Evolutionary conservation across 371 early-diverging fungal species (phyloP), one percentile per base, ranked within the genome.

Genomic region (Mortierella sp.): DNA sequence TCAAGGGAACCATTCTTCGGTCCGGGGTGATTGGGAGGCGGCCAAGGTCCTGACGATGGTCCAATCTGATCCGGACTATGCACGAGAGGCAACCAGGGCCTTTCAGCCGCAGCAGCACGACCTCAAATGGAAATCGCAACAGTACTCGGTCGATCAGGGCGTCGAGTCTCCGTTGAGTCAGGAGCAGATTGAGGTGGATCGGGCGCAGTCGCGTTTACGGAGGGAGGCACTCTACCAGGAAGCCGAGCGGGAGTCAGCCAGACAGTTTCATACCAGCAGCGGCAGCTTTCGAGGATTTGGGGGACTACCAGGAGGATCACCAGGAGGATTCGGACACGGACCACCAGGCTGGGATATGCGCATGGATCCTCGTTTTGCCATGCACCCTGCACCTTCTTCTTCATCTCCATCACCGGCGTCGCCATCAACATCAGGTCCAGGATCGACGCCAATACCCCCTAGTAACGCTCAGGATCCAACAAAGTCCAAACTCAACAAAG

Each of bases 21-120:
- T 73, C 10, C 53, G 53, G 1, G 74, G 74, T 3, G 70, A 70
- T 64, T 80, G 81, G 81, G 81, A 80, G 1, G 24, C 41, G 0
- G 22, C n/a, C 41, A 44, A 43, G 10, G 68, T 77, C 37, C n/a
- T 13, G 47, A 80, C 81, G 1, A 43, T 53, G 69, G 50, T 79
- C 44, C 74, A 40, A 43, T 43, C 19, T 6, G 61, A 61, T 10
- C 34, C 61, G 14, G 37, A 61, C 19, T 34, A 34, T 34, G 34
- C 39, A 2, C 37, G 2, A 19, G 37, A 61, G 7, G 61, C 61
- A 22, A 37, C 14, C 19, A 48, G 14, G 22, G 45, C 13, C 2
- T 52, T 37, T 37, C 52, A 48, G 19, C 79, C 74, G 4, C 22
- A 58, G 31, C 19, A 50, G 11, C 74, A 74, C 43, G 31, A 43